Evolutionary conservation across 768 basidiomycete genomes (phyloP), one percentile per base, ranked within the genome.

Genomic region (Amanita fuliginea): DNA sequence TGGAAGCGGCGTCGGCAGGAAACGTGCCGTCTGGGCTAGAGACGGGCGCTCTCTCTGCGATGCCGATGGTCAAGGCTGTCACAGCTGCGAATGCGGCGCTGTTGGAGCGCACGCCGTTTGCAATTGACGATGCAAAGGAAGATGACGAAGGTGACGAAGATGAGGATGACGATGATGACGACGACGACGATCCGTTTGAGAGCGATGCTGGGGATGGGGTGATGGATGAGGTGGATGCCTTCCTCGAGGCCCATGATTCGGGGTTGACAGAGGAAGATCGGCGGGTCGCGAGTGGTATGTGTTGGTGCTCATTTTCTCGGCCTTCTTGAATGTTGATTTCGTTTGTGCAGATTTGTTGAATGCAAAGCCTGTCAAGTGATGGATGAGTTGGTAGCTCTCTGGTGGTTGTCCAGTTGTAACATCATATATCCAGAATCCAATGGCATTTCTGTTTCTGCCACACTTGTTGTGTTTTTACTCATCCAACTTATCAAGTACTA

Each of bases 161-260:
- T 4, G 80, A 77, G 22, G 69, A 68, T 11, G 75, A 71, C 37
- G 77, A 32, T 11, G 30, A 11, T 11, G 30, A 11, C 1, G 30
- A 32, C 14, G 22, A 48, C 3, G 47, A 48, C 67, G 78, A 73
- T 44, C n/a, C 24, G 22, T 26, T 16, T 47, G 22, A 22, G 6
- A 24, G 22, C 5, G 81, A 78, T 41, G 82, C 83, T 49, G 82
- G 32, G 4, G 58, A 62, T 30, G 65, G 65, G 51, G 89, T 94
- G 42, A 77, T 97, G 81, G 89, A 94, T 59, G 93, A 95, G 74
- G 88, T 85, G 48, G 92, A 95, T 59, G 92, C 91, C 0, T 95
- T 95, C 75, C 70, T 97, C 39, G 92, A 96, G 59, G 93, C 89
- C 2, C 88, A 97, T 62, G 93, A 91, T 66, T 81, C 85, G 6